Evolutionary conservation across 2,329 filamentous ascomycete species (phyloP).

Genomic region (Ceratocystis destructans): DNA sequence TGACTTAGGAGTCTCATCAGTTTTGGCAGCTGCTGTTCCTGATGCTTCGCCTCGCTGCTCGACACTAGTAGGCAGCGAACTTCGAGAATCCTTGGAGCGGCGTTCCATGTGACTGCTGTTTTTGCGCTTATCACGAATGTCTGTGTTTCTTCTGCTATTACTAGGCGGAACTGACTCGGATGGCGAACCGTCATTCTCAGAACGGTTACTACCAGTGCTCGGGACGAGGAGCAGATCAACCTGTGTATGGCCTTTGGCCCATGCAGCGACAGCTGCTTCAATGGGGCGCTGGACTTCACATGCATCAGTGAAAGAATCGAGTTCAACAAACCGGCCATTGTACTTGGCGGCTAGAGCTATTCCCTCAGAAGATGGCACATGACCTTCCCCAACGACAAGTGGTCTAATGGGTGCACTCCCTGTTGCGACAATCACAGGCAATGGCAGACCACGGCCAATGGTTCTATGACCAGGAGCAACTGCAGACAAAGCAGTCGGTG

Average conservation of each 20-base stretch:
- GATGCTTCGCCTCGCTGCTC: conserved; percentile 1
- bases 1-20: background rate
- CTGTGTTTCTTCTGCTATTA: background rate
- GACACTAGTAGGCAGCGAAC: background rate
- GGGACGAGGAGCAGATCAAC: conserved; percentile 12
- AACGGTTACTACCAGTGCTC: conserved; percentile 6
- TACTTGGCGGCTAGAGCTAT: conserved; percentile 11
- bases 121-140: conserved; percentile 6
- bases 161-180: background rate
- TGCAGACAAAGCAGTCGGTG: background rate
- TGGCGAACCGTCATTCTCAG: conserved; percentile 5
- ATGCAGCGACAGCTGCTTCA: conserved; percentile 15
- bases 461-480: background rate
- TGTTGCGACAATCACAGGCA: conserved; percentile 15
- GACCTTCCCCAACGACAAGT: conserved; percentile 1
- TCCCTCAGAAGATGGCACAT: conserved; percentile 8
- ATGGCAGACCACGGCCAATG: conserved; percentile 7
- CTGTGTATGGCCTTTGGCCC: conserved; percentile 14
- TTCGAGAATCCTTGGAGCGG: conserved; percentile 1
- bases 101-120: conserved; percentile 3
- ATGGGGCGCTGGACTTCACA: conserved; percentile 9
- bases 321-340: conserved; percentile 17
- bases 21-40: background rate
- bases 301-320: conserved; percentile 8
- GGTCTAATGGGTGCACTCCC: conserved; percentile 1